These are phyloP conservation scores for Corylus americana DNA, from an alignment of 306 rosid genomes.

Conservation along the genomic window DNA sequence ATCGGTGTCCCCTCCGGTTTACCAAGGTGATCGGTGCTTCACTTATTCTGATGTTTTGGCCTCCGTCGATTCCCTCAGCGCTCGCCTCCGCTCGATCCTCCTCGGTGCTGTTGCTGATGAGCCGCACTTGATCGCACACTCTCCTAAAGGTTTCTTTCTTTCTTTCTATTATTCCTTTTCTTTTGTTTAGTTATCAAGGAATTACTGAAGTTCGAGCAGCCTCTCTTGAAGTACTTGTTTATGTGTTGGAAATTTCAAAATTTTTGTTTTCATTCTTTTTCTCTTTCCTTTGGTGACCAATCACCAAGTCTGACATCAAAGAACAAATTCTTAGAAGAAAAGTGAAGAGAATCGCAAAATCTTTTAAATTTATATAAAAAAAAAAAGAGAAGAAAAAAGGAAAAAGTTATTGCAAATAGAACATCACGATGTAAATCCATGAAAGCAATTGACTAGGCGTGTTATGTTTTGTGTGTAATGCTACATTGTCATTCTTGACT, in stretches of 20 bases:
- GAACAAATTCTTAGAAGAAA: neutral
- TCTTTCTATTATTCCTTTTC: conserved; percentile 3
- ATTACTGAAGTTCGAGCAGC: neutral
- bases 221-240: too few species aligned
- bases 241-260: neutral
- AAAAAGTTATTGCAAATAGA: neutral
- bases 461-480: conserved; percentile 18
- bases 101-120: conserved; percentile 48
- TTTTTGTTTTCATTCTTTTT: neutral
- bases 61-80: conserved; percentile 60
- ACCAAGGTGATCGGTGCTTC: conserved; percentile 58
- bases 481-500: conserved; percentile 1
- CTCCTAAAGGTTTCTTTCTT: conserved; percentile 41
- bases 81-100: conserved; percentile 58
- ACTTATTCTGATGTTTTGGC: conserved; percentile 57
- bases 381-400: neutral
- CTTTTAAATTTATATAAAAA: neutral
- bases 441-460: neutral
- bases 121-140: conserved; percentile 36
- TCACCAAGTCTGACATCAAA: neutral
- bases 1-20: conserved; percentile 44
- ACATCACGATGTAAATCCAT: neutral
- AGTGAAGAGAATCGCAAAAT: neutral
- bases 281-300: neutral
- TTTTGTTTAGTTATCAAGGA: neutral